Conservation (phyloP, 257 asterid genomes). For the Solanum clarkiae region DNA sequence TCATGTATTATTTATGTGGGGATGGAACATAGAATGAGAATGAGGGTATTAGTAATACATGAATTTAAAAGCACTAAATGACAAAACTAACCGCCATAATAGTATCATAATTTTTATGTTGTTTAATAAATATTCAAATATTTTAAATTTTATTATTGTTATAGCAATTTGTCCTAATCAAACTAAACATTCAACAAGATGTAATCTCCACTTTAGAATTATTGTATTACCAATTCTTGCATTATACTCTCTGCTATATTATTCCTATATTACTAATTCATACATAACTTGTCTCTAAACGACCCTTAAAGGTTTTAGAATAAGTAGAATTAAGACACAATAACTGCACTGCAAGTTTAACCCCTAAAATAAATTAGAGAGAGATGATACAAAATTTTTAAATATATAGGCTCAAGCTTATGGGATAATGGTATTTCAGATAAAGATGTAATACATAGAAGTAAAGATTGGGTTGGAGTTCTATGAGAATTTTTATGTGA, state of each 20-base stretch:
- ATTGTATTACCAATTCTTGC: neutral
- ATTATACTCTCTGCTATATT: no score
- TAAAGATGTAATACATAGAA: neutral
- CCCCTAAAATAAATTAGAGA: neutral
- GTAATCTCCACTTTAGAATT: neutral
- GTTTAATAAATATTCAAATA: neutral
- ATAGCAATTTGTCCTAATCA: neutral
- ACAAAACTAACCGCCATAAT: neutral
- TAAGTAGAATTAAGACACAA: neutral
- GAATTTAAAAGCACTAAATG: neutral
- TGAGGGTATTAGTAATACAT: neutral
- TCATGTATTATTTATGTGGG: neutral
- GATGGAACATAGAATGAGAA: neutral
- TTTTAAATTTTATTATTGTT: neutral
- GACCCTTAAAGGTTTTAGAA: neutral
- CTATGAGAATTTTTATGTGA: neutral
- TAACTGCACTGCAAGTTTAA: neutral
- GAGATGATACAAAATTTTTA: neutral
- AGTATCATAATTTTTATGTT: neutral
- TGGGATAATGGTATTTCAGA: neutral
- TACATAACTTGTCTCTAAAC: neutral
- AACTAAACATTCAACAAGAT: neutral
- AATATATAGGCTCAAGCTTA: neutral
- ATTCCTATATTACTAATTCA: neutral
- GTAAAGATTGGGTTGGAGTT: neutral